Base-by-base conservation (phyloP, 1,284 basidiomycete genomes). In the Mycosarcoma maydis region DNA sequence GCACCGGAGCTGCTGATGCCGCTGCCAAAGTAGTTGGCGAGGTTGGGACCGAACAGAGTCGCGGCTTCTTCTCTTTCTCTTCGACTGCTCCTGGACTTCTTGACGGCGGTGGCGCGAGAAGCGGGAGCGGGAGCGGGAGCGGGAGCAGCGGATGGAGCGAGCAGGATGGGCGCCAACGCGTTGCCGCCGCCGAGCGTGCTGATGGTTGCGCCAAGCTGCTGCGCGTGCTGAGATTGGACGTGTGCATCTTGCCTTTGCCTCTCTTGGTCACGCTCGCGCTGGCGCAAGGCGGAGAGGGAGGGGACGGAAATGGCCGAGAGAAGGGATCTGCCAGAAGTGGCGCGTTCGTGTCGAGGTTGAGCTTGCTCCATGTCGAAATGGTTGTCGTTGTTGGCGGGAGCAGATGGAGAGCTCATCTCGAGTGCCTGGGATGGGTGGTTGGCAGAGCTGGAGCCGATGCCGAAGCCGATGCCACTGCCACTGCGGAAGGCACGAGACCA, bases 21-120 rank as follows among this genome's bases (percentile, higher is more conserved):
- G 47, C 62, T 71, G 29, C 73, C 68, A 57, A 78, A 78, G 58
- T 78, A 78, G 40, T 73, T 71, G 17, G 75, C 72, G 3, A 78
- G 54, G 32, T 69, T 76, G 32, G 76, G 76, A 16, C 76, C 76
- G 30, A 78, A 75, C 6, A 78, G 68, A 16, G 74, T 73, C 4
- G 75, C 70, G 6, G 66, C 68, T 26, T 76, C 73, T 36, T 78
- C 76, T 29, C 69, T 55, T 41, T 78, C 75, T 17, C 67, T 55
- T 27, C 73, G 42, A 37, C 36, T 69, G 48, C 39, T 65, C 29
- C 62, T 48, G 10, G 61, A 36, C 40, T 59, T 57, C 17, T 56
- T 71, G 41, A 24, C 34, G 32, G 60, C 41, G 26, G 29, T 36
- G 26, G 29, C 27, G 26, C 50, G 38, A 27, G 61, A 46, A 4